phyloP scores from a whole-genome alignment of 225 moss, liverwort and hornwort species.

The Bryum argenteum region DNA sequence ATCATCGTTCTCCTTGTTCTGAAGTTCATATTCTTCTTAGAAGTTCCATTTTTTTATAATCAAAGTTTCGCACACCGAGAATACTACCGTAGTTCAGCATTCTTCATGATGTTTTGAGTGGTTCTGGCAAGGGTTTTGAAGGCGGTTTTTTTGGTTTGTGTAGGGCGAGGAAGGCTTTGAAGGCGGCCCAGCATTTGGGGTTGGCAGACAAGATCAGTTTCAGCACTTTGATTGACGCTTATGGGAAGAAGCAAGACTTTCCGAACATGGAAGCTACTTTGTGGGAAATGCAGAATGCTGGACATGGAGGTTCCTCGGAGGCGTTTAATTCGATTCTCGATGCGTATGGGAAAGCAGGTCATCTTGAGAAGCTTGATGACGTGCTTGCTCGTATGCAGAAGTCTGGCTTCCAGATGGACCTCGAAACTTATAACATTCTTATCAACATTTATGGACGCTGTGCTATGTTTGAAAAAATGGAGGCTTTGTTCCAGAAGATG shows the following conservation, averaged over 20 bases:
- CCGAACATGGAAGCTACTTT: conserved; percentile 83
- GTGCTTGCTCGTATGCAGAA: conserved; percentile 76
- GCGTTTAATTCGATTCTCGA: conserved; percentile 92
- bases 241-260: conserved; percentile 88
- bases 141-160: conserved; percentile 9
- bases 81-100: too few relatives aligned
- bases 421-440: conserved; percentile 82
- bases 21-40: too few relatives aligned
- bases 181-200: conserved; percentile 76
- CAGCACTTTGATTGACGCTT: conserved; percentile 83
- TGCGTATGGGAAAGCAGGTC: conserved; percentile 91
- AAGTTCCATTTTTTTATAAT: too few relatives aligned
- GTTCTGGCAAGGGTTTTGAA: too few relatives aligned
- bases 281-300: conserved; percentile 92
- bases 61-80: too few relatives aligned
- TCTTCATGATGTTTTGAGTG: too few relatives aligned
- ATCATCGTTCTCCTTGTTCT: too few relatives aligned
- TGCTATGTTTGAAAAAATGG: conserved; percentile 58
- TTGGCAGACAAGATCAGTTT: conserved; percentile 83
- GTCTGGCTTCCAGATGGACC: conserved; percentile 71
- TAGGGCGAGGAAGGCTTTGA: conserved; percentile 68
- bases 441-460: conserved; percentile 86
- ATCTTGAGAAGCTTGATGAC: conserved; percentile 78
- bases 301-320: conserved; percentile 68
- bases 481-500: conserved; percentile 58